These are phyloP conservation scores for Rheum nobile DNA, from an alignment of 148 eudicot species.

Conservation along the genomic window DNA sequence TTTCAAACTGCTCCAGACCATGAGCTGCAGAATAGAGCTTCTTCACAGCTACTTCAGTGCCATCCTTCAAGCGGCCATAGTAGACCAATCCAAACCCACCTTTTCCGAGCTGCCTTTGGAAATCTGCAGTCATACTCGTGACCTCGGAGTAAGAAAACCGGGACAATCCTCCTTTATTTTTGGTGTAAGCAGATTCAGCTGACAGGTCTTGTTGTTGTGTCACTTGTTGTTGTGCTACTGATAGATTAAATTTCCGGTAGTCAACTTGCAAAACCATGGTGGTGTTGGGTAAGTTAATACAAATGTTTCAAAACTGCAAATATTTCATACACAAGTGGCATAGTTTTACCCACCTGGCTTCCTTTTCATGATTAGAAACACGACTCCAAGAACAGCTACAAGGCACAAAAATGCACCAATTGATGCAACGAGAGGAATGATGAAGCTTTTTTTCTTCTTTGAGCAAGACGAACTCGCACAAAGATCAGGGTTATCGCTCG, in stretches of 20 bases:
- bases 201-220: background rate
- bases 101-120: slow-evolving; percentile 21
- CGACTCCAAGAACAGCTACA: slow-evolving; percentile 5
- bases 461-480: slow-evolving; percentile 2
- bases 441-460: background rate
- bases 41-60: slow-evolving; percentile 37
- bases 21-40: slow-evolving; percentile 16
- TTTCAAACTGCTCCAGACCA: slow-evolving; percentile 27
- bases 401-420: background rate
- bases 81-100: slow-evolving; percentile 39
- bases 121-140: slow-evolving; percentile 19
- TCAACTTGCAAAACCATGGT: background rate
- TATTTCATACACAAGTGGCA: background rate
- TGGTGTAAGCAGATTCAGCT: background rate
- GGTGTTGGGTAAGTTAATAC: background rate
- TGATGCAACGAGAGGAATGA: slow-evolving; percentile 1
- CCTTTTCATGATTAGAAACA: background rate
- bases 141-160: slow-evolving; percentile 25
- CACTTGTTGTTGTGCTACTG: background rate
- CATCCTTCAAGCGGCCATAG: slow-evolving; percentile 20
- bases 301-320: background rate
- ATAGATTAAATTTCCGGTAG: background rate
- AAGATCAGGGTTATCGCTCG: background rate
- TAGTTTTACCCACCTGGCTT: background rate
- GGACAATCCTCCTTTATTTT: slow-evolving; percentile 6